Conservation (phyloP, 768 basidiomycete species). For the Mycena maculata region DNA sequence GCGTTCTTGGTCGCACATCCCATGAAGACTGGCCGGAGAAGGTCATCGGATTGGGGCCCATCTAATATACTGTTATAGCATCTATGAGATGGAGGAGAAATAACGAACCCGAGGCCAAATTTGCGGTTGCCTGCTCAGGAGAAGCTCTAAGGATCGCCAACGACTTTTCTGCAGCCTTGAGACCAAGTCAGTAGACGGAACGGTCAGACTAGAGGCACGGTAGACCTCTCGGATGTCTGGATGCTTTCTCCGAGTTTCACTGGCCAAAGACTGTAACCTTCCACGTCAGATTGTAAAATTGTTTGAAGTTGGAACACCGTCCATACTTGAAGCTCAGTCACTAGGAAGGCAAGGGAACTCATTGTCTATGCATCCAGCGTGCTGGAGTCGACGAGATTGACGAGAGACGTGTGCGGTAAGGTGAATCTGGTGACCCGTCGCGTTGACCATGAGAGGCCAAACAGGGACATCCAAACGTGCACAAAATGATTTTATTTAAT, state of each 20-base stretch:
- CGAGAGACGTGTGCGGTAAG: not conserved
- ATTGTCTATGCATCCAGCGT: slow-evolving; percentile 46
- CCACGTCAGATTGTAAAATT: not conserved
- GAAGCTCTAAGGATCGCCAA: slow-evolving; percentile 83
- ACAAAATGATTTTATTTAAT: too few relatives aligned
- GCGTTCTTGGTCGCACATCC: slow-evolving; percentile 93
- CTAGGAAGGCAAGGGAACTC: slow-evolving; percentile 77
- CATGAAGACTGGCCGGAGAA: slow-evolving; percentile 91
- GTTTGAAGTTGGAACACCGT: slow-evolving; percentile 30
- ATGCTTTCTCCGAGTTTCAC: slow-evolving; percentile 89
- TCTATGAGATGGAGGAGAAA: not conserved
- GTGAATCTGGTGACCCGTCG: not conserved
- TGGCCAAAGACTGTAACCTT: slow-evolving; percentile 78
- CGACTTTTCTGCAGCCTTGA: slow-evolving; percentile 88
- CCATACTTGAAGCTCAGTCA: slow-evolving; percentile 77
- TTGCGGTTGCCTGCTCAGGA: slow-evolving; percentile 80
- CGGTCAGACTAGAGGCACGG: slow-evolving; percentile 24
- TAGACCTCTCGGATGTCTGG: slow-evolving; percentile 93
- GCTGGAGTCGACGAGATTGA: slow-evolving; percentile 16
- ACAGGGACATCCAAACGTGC: too few relatives aligned
- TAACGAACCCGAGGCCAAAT: slow-evolving; percentile 76
- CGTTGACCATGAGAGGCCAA: not conserved
- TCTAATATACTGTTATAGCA: slow-evolving; percentile 53
- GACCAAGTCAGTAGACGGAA: slow-evolving; percentile 18
- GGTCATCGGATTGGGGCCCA: slow-evolving; percentile 82